Evolutionary conservation across 1,284 basidiomycete genomes (phyloP), one percentile per base, ranked within the genome.

Genomic region (Vanrija sp.): DNA sequence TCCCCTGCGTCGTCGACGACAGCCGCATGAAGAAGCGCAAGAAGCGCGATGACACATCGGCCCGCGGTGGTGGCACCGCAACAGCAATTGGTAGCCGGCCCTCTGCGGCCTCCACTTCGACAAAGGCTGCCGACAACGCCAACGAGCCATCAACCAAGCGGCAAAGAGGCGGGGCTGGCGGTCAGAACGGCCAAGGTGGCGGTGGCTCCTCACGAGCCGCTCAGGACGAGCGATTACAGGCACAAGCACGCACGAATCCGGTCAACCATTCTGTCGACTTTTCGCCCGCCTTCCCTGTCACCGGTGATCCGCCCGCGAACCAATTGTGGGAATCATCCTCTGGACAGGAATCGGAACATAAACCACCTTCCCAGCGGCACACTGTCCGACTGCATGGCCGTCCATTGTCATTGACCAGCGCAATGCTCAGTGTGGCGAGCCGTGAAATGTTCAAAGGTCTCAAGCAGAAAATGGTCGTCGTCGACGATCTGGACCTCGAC

Each of bases 1-100:
- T 72, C 9, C 71, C 71, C 3, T 74, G 72, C 48, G 61, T 72
- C 4, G 72, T 74, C 2, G 68, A 74, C 51, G 72, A 74, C 49
- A 56, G 53, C 23, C 51, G 57, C 22, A 55, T 61, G 54, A 68
- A 68, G 55, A 57, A 51, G 45, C 57, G 63, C 1, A 64, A 63
- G 60, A 62, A 35, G 56, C 23, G 42, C 16, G 23, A 46, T 25
- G 35, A 20, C 22, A 9, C 31, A 12, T 31, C 31, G 12, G 31
- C 31, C 15, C 31, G 31, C 31, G 31, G 6, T 6, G 15, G 20
- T 25, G 19, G 23, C 22, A 27, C 19, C 39, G 6, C 18, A 15
- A 14, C 45, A 47, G 18, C 20, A 37, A 37, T 38, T 25, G 23
- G 31, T 20, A 19, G 24, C 16, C 19, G n/a, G 19, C n/a, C 38